phyloP scores from a whole-genome alignment of 768 basidiomycete species.

The Rubroboletus satanas region DNA sequence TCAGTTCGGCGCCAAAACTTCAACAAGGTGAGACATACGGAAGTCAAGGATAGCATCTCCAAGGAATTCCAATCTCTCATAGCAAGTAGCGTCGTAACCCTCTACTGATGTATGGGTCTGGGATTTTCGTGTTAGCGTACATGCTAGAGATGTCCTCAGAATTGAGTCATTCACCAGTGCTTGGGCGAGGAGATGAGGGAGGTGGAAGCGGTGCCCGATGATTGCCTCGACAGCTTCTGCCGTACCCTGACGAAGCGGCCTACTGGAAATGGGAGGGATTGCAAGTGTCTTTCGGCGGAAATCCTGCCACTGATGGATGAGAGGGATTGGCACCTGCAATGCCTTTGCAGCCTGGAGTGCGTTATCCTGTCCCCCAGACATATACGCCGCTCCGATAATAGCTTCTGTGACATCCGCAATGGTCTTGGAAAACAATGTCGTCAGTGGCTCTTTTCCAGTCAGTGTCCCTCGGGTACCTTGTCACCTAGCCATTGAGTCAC shows the following conservation, averaged over 20 bases:
- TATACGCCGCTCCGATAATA: conserved; percentile 77
- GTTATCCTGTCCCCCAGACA: conserved; percentile 64
- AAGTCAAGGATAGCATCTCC: conserved; percentile 87
- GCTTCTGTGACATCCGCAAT: conserved; percentile 85
- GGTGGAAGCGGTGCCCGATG: conserved; percentile 58
- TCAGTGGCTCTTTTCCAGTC: conserved; percentile 9
- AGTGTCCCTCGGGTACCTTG: conserved; percentile 48
- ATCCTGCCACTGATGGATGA: conserved; percentile 69
- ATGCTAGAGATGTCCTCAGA: neutral
- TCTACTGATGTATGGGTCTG: conserved; percentile 69
- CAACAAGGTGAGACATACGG: conserved; percentile 41
- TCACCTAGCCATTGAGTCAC: conserved; percentile 64
- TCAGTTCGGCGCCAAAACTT: neutral
- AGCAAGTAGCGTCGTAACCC: conserved; percentile 52
- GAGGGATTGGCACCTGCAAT: conserved; percentile 60
- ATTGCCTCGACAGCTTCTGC: conserved; percentile 58
- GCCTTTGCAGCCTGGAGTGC: conserved; percentile 64
- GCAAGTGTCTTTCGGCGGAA: conserved; percentile 48
- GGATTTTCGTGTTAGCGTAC: conserved; percentile 9
- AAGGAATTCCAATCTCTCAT: conserved; percentile 79
- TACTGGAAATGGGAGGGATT: conserved; percentile 41
- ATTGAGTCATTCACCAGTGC: conserved; percentile 54
- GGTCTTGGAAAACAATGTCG: conserved; percentile 41
- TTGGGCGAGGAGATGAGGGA: conserved; percentile 62
- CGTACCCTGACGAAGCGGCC: conserved; percentile 45